Percentiles rank a stretch among this genome's conserved stretches.
phyloP scores from a whole-genome alignment of 805 yeast species.

The Starmerella riodocensis region DNA sequence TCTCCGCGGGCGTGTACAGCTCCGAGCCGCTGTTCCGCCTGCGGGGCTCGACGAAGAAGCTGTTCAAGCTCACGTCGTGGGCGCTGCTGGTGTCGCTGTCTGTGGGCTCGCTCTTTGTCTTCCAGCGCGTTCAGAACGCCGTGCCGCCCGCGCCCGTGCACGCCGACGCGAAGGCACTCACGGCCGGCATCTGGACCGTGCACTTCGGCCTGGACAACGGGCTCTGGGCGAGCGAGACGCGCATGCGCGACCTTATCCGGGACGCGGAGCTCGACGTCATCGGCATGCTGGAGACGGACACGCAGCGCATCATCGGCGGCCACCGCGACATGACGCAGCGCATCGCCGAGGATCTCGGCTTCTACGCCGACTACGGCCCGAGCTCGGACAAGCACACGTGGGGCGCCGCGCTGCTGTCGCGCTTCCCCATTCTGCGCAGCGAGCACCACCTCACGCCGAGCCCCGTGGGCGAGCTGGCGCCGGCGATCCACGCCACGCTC shows the following conservation, averaged over 20 bases:
- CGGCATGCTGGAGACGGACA: conserved; percentile 84
- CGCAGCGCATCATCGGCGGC: conserved; percentile 88
- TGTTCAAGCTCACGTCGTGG: conserved; percentile 20
- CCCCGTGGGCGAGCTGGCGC: conserved; percentile 96
- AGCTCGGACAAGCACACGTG: conserved; percentile 97
- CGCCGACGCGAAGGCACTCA: conserved; percentile 54
- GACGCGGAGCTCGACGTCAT: conserved; percentile 86
- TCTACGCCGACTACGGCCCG: conserved; percentile 95
- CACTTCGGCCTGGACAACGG: conserved; percentile 96
- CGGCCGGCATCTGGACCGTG: conserved; percentile 97
- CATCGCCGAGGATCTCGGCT: conserved; percentile 80
- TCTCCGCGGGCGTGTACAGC: conserved; percentile 40
- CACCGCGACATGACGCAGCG: conserved; percentile 87
- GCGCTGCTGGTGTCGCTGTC: conserved; percentile 32
- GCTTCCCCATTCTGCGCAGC: conserved; percentile 84
- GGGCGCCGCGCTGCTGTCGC: conserved; percentile 88
- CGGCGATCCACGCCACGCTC: conserved; percentile 92
- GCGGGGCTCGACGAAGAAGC: conserved; percentile 20
- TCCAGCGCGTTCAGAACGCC: conserved; percentile 42
- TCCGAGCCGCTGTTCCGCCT: conserved; percentile 10
- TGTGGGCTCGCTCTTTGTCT: conserved; percentile 40
- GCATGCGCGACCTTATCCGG: conserved; percentile 70
- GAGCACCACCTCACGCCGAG: conserved; percentile 87
- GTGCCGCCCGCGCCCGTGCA: conserved; percentile 59
- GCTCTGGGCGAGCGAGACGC: conserved; percentile 90